Evolutionary conservation across 2,329 filamentous ascomycete genomes (phyloP), one percentile per base, ranked within the genome.

Genomic region (Fusarium virguliforme): DNA sequence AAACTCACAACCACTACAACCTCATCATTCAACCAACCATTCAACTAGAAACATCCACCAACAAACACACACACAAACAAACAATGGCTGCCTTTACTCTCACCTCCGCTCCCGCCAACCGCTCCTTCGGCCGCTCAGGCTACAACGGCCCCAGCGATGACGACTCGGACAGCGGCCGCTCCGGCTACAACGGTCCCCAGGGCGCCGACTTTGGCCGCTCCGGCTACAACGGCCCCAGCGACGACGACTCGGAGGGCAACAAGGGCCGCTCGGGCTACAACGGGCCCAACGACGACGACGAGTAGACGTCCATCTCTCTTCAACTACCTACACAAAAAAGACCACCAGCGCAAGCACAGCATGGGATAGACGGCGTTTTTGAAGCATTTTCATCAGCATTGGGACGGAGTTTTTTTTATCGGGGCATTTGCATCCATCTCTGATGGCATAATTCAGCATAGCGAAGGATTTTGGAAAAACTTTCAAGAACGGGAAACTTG

Each of bases 211-310:
- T 79, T 56, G 83, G 83, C 74, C 82, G 83, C 72, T 80, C 78
- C 56, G 81, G 82, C 61, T 83, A 84, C 77, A 83, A 83, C 72
- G 77, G 75, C 65, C 72, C 74, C 53, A 78, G 74, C 78, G 71
- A 73, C 15, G 71, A 73, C 40, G 65, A 71, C 65, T 68, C 76
- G 58, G 72, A 79, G 75, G 76, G 79, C 76, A 78, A 81, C 80
- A 78, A 78, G 67, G 81, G 81, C 74, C 82, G 79, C 76, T 82
- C 79, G 60, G 81, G 82, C 62, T 84, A 84, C 79, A 83, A 83
- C 76, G 78, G 80, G 62, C 79, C 79, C 71, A 76, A 73, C 61
- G 73, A 75, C 64, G 79, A 80, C 62, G 79, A 75, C 40, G 75
- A 76, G 74, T 76, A 72, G 73, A 68, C 24, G 15, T 24, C 4